Percentiles rank a stretch among this genome's conserved stretches.
These are phyloP conservation scores for Stemphylium vesicarium DNA, from an alignment of 2,329 filamentous ascomycete species.

Conservation along the genomic window DNA sequence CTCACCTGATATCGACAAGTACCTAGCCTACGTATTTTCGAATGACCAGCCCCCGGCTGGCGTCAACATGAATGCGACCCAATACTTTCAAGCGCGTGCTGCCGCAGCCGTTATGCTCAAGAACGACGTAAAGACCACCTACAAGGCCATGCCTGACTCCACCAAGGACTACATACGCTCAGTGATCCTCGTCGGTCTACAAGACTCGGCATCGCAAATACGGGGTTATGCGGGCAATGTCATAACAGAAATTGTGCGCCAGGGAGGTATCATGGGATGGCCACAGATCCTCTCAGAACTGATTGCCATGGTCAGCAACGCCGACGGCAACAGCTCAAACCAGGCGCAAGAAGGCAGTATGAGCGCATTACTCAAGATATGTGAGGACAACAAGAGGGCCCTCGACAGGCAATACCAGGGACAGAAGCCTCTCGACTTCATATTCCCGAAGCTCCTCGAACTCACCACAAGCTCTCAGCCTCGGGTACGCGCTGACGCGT, in stretches of 20 bases:
- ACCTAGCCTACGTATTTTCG: slow-evolving; percentile 89
- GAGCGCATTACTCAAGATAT: slow-evolving; percentile 91
- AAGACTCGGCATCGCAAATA: slow-evolving; percentile 82
- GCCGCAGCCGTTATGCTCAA: slow-evolving; percentile 94
- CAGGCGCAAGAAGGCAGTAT: slow-evolving; percentile 91
- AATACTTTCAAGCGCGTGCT: slow-evolving; percentile 79
- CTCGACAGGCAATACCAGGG: slow-evolving; percentile 88
- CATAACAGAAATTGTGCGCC: slow-evolving; percentile 87
- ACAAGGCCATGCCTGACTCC: slow-evolving; percentile 74
- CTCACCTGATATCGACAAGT: slow-evolving; percentile 95
- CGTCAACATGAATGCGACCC: slow-evolving; percentile 63
- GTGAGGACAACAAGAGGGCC: slow-evolving; percentile 89
- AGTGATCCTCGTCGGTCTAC: slow-evolving; percentile 77
- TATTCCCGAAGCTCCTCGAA: slow-evolving; percentile 88
- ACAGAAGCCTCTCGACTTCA: slow-evolving; percentile 82
- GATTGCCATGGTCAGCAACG: slow-evolving; percentile 76
- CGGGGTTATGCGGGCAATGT: slow-evolving; percentile 90
- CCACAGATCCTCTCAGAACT: slow-evolving; percentile 87
- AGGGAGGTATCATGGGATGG: slow-evolving; percentile 87
- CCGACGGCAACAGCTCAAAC: slow-evolving; percentile 68
- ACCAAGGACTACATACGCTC: slow-evolving; percentile 81
- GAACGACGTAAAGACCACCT: slow-evolving; percentile 81
- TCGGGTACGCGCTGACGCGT: slow-evolving; percentile 79
- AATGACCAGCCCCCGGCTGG: slow-evolving; percentile 67
- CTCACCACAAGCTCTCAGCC: slow-evolving; percentile 78